Conservation (phyloP, 345 rosid species). For the Schrenkiella parvula region DNA sequence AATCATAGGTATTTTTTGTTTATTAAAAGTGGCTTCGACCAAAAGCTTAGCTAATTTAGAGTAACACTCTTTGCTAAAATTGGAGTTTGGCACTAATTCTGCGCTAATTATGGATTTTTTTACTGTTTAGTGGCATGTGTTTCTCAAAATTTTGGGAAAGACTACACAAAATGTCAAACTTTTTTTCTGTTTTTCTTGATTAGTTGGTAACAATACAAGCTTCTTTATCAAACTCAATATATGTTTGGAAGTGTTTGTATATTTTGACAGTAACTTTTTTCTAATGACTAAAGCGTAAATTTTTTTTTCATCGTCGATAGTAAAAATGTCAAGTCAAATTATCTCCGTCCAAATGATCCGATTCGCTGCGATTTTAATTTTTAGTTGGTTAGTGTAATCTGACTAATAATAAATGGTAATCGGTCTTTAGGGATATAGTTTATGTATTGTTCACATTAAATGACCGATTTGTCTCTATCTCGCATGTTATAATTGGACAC, state of each 20-base stretch:
- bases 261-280: background rate
- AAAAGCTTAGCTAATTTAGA: too few species aligned
- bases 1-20: too few species aligned
- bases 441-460: background rate
- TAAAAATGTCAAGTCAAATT: too few species aligned
- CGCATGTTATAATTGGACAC: too few species aligned
- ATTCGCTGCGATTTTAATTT: too few species aligned
- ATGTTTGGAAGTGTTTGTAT: background rate
- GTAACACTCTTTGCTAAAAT: background rate
- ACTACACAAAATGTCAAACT: background rate
- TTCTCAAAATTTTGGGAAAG: background rate
- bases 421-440: background rate
- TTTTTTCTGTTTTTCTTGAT: background rate
- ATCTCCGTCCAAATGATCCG: too few species aligned
- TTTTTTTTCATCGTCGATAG: background rate
- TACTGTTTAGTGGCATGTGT: background rate
- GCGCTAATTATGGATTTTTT: background rate
- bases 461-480: background rate
- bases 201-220: slow-evolving; percentile 21
- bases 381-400: too few species aligned
- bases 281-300: background rate
- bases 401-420: too few species aligned
- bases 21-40: too few species aligned
- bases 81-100: background rate
- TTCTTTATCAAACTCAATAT: slow-evolving; percentile 13